Evolutionary conservation across 441 rosid genomes (phyloP).

Genomic region (Aquilaria agallochum): DNA sequence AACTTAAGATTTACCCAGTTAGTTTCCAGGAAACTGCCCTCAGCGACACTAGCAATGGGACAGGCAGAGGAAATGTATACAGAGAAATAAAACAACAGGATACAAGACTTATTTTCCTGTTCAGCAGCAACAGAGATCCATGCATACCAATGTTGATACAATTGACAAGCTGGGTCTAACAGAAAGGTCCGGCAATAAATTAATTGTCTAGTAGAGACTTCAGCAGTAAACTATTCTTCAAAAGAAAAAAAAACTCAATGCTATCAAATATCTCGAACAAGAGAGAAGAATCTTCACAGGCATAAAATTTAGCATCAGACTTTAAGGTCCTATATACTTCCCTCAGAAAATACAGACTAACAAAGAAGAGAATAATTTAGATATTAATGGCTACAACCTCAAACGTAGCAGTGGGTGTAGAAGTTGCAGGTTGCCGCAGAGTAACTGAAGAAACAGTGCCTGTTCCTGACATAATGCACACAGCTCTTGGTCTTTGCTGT

Average conservation of each 20-base stretch:
- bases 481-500: slow-evolving; percentile 89
- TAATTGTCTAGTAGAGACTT: no score
- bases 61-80: neutral
- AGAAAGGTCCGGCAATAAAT: no score
- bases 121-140: no score
- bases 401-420: slow-evolving; percentile 49
- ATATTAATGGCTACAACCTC: slow-evolving; percentile 55
- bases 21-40: slow-evolving; percentile 14
- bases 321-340: neutral
- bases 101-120: neutral
- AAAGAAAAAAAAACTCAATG: neutral
- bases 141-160: no score
- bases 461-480: slow-evolving; percentile 86
- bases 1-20: slow-evolving; percentile 24
- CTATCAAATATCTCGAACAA: neutral
- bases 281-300: neutral
- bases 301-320: neutral
- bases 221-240: no score
- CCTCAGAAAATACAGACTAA: no score
- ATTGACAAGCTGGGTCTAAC: no score
- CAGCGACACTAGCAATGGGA: neutral
- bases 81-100: neutral
- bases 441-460: slow-evolving; percentile 91
- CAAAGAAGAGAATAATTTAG: no score
- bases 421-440: slow-evolving; percentile 70